Conservation (phyloP, 768 basidiomycete species). For the Boletus rubropictus region DNA sequence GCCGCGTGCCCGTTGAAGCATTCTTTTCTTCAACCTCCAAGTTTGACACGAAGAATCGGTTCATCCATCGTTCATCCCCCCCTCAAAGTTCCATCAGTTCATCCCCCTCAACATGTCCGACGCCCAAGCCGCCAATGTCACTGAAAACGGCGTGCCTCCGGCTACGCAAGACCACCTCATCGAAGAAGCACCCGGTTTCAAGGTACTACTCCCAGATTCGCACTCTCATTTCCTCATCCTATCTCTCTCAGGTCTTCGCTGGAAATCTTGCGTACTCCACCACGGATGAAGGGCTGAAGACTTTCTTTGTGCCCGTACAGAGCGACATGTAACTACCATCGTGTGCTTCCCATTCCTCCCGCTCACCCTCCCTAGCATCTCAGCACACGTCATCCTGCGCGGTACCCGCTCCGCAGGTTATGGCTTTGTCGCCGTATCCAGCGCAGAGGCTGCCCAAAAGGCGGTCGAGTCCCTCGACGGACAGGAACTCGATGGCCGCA, state of each 20-base stretch:
- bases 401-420: constrained; percentile 85
- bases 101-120: constrained; percentile 74
- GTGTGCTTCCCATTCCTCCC: not conserved
- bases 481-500: constrained; percentile 83
- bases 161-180: constrained; percentile 59
- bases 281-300: constrained; percentile 90
- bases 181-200: constrained; percentile 76
- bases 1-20: constrained; percentile 20
- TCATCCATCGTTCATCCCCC: constrained; percentile 60
- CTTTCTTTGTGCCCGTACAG: constrained; percentile 85
- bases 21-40: constrained; percentile 69
- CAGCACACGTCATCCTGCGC: constrained; percentile 82
- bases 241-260: constrained; percentile 68
- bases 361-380: constrained; percentile 46
- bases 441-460: constrained; percentile 75
- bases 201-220: constrained; percentile 42
- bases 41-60: constrained; percentile 82
- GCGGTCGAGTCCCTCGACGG: constrained; percentile 84
- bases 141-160: constrained; percentile 80
- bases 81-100: constrained; percentile 48
- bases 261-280: constrained; percentile 94
- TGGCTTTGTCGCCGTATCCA: constrained; percentile 84
- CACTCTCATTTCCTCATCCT: constrained; percentile 11
- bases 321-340: constrained; percentile 71
- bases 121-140: constrained; percentile 80